Conservation (phyloP, 108 stramenopile genomes). For the Cyclotella baltica region DNA sequence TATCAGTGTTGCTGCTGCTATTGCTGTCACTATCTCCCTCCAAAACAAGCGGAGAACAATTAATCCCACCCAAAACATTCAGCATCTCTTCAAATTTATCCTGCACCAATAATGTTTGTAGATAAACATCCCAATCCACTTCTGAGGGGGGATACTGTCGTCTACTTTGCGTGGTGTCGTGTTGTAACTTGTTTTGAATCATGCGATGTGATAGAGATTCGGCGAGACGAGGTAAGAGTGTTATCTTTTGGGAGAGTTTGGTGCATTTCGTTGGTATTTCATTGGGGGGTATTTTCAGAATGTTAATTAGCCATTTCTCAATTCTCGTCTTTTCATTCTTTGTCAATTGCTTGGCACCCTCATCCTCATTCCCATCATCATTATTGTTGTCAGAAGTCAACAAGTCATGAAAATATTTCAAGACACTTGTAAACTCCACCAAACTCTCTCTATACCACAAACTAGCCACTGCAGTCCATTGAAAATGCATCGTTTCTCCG, state of each 20-base stretch:
- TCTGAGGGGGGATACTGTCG: constrained; percentile 45
- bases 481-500: constrained; percentile 29
- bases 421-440: background rate
- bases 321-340: background rate
- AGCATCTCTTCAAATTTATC: constrained; percentile 67
- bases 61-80: constrained; percentile 47
- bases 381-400: background rate
- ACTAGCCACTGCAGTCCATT: too few relatives aligned
- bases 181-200: constrained; percentile 27
- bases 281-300: constrained; percentile 5
- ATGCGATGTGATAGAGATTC: constrained; percentile 67
- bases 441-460: constrained; percentile 40
- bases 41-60: constrained; percentile 24
- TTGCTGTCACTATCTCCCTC: constrained; percentile 6
- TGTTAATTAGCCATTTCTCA: constrained; percentile 1
- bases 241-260: constrained; percentile 39
- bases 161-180: background rate
- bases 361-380: too few relatives aligned
- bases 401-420: constrained; percentile 13
- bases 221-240: constrained; percentile 75
- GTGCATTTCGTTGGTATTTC: constrained; percentile 22
- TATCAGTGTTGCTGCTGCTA: constrained; percentile 16
- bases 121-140: constrained; percentile 58
- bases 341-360: background rate
- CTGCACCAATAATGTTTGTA: constrained; percentile 63